Conservation (phyloP, 2,329 filamentous ascomycete species). For the Dactylella cylindrospora region DNA sequence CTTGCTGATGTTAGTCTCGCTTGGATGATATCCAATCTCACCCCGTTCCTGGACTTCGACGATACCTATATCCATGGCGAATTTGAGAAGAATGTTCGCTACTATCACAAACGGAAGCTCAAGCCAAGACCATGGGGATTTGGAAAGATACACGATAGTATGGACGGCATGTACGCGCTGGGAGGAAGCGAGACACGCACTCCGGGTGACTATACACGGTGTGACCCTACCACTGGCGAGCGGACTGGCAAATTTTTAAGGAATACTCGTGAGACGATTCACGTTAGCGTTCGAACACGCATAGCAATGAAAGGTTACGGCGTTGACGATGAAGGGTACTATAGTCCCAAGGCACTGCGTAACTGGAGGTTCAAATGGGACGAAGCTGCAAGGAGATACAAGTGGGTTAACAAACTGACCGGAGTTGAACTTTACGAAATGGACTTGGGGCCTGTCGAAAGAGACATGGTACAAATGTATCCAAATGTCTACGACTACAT, state of each 20-base stretch:
- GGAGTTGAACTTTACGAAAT: conserved; percentile 26
- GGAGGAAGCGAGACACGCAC: conserved; percentile 27
- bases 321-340: conserved; percentile 27
- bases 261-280: conserved; percentile 29
- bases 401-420: conserved; percentile 30
- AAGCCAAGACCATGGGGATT: conserved; percentile 37
- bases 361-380: conserved; percentile 28
- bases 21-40: conserved; percentile 37
- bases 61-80: conserved; percentile 27
- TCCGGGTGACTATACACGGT: conserved; percentile 30
- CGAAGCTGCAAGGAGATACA: conserved; percentile 14
- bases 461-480: conserved; percentile 20
- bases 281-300: conserved; percentile 23
- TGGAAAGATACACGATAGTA: conserved; percentile 33
- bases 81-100: conserved; percentile 26
- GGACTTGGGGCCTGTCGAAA: conserved; percentile 26
- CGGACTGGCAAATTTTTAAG: conserved; percentile 22
- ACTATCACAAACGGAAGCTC: conserved; percentile 19
- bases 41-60: conserved; percentile 33
- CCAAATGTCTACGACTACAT: conserved; percentile 36
- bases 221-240: conserved; percentile 18
- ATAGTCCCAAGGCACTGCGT: conserved; percentile 15
- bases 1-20: conserved; percentile 28
- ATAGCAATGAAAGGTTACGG: conserved; percentile 26
- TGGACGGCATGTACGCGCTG: conserved; percentile 37